Conservation (phyloP, 2,329 filamentous ascomycete species). For the Ophiocordyceps camponoti-rufipedis region DNA sequence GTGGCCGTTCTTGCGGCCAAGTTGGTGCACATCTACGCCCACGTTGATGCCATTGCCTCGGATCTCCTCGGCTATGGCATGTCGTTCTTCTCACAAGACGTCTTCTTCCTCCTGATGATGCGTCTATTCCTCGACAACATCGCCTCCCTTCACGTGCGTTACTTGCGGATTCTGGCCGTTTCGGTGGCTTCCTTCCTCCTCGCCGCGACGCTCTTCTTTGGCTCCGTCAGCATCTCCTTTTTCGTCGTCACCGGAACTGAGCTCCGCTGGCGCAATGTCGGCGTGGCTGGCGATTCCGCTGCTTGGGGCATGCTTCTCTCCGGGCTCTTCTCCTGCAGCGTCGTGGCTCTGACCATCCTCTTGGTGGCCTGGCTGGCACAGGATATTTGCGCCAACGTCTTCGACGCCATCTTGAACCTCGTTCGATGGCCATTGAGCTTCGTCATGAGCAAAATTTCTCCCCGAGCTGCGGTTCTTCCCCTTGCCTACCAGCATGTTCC, state of each 20-base stretch:
- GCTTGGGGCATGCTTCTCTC: conserved; percentile 10
- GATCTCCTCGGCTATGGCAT: conserved; percentile 13
- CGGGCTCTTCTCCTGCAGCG: conserved; percentile 7
- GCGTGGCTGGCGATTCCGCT: conserved; percentile 12
- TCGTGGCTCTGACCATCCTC: conserved; percentile 3
- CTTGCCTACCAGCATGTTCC: conserved; percentile 4
- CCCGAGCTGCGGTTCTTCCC: neutral
- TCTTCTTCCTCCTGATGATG: conserved; percentile 12
- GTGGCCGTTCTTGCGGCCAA: conserved; percentile 14
- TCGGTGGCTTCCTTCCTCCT: conserved; percentile 6
- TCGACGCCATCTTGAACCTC: conserved; percentile 6
- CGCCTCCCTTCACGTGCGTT: conserved; percentile 5
- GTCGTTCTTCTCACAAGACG: conserved; percentile 17
- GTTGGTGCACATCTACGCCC: conserved; percentile 13
- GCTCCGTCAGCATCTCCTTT: conserved; percentile 8
- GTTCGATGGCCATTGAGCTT: conserved; percentile 5
- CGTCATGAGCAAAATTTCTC: conserved; percentile 3
- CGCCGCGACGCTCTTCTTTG: conserved; percentile 6
- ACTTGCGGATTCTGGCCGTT: conserved; percentile 9
- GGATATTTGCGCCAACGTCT: conserved; percentile 6
- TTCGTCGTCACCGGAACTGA: conserved; percentile 15
- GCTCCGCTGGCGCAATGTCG: conserved; percentile 16
- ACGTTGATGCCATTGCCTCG: conserved; percentile 12
- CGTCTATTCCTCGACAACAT: conserved; percentile 12
- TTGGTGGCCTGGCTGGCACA: conserved; percentile 6